phyloP scores from a whole-genome alignment of 2,329 filamentous ascomycete genomes.

The Talaromyces verruculosus region DNA sequence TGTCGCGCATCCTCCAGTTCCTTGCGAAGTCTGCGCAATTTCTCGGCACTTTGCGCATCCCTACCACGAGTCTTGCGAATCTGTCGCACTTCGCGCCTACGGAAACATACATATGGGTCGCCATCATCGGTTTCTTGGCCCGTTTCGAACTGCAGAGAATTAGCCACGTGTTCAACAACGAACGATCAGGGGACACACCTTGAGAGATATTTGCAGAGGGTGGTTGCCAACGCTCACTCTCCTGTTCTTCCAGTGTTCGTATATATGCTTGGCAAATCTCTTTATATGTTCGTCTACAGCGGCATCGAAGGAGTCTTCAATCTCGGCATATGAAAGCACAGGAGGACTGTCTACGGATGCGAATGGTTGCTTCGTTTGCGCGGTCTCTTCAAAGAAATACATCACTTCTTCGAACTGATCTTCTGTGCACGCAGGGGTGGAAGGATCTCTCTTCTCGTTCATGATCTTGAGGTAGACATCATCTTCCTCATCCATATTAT shows the following conservation, averaged over 20 bases:
- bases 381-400: conserved; percentile 90
- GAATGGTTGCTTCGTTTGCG: conserved; percentile 79
- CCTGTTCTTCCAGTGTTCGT: conserved; percentile 82
- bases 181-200: conserved; percentile 46
- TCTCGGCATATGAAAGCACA: conserved; percentile 70
- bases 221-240: conserved; percentile 67
- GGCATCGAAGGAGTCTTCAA: conserved; percentile 67
- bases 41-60: conserved; percentile 91
- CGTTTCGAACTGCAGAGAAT: conserved; percentile 67
- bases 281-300: conserved; percentile 55
- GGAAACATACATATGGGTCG: conserved; percentile 97
- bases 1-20: conserved; percentile 88
- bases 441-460: conserved; percentile 70
- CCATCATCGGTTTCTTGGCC: conserved; percentile 92
- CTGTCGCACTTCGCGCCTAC: conserved; percentile 88
- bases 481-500: conserved; percentile 94
- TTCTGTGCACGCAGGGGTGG: conserved; percentile 68
- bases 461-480: conserved; percentile 78
- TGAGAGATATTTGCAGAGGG: conserved; percentile 73
- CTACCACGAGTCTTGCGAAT: conserved; percentile 91
- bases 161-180: background rate
- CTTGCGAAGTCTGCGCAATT: conserved; percentile 83
- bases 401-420: conserved; percentile 93
- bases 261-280: conserved; percentile 72
- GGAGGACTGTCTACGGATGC: conserved; percentile 86